phyloP scores from a whole-genome alignment of 768 basidiomycete genomes.

The Macrolepiota dolichaula region DNA sequence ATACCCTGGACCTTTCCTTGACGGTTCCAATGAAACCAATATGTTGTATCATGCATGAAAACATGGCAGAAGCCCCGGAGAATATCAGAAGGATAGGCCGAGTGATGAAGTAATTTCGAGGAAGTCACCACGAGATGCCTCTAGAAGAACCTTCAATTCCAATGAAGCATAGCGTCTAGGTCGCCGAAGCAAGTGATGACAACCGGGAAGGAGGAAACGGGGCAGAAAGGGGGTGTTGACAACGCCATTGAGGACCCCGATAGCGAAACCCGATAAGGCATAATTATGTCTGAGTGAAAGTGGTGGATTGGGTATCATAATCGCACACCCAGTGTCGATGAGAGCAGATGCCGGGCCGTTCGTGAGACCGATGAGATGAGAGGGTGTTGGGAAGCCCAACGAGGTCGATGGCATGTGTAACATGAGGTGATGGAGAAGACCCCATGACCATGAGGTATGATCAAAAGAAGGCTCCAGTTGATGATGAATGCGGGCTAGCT shows the following conservation, averaged over 20 bases:
- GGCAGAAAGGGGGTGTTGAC: background rate
- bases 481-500: background rate
- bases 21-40: background rate
- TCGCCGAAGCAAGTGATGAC: background rate
- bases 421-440: constrained; percentile 3
- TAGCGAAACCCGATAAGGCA: background rate
- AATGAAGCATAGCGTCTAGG: background rate
- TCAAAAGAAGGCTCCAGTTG: background rate
- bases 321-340: background rate
- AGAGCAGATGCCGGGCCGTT: background rate
- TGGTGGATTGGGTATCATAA: background rate
- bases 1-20: background rate
- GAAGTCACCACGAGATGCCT: background rate
- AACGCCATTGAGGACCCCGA: background rate
- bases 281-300: background rate
- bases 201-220: background rate
- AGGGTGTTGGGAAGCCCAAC: background rate
- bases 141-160: background rate
- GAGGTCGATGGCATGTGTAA: background rate
- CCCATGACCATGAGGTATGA: constrained; percentile 4
- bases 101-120: background rate
- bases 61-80: background rate
- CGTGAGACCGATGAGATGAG: background rate
- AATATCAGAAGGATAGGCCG: background rate
- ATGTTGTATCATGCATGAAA: too few relatives aligned